phyloP scores from a whole-genome alignment of 345 rosid genomes.

The Citropsis articulata region DNA sequence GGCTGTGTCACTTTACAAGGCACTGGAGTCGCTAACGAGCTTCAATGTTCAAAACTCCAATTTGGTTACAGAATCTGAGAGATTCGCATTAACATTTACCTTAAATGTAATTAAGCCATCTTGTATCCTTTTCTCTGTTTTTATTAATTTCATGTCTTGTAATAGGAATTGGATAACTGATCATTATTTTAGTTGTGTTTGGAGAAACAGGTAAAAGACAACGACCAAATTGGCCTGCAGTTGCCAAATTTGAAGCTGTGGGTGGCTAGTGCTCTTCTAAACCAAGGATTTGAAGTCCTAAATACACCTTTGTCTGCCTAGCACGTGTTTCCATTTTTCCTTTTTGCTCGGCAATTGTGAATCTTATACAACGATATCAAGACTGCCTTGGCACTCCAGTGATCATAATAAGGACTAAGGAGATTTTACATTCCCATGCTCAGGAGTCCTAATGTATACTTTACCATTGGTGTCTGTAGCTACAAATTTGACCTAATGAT shows the following conservation, averaged over 20 bases:
- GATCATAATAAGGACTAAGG: too few species aligned
- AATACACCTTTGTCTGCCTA: background rate
- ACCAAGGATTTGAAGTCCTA: constrained; percentile 66
- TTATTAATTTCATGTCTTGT: background rate
- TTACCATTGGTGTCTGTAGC: too few species aligned
- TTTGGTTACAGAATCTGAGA: constrained; percentile 47
- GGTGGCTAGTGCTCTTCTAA: constrained; percentile 68
- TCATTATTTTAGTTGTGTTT: background rate
- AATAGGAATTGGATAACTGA: background rate
- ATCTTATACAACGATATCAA: too few species aligned
- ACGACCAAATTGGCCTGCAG: constrained; percentile 39
- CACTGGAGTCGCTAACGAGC: constrained; percentile 66
- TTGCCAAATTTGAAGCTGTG: constrained; percentile 67
- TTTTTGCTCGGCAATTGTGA: too few species aligned
- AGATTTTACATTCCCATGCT: too few species aligned
- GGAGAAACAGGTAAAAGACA: constrained; percentile 42
- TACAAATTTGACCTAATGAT: too few species aligned
- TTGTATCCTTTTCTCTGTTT: background rate
- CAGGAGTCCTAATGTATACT: too few species aligned
- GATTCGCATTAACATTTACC: constrained; percentile 55
- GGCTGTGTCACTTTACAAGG: constrained; percentile 61
- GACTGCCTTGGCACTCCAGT: too few species aligned
- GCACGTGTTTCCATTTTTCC: accelerated
- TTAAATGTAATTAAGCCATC: constrained; percentile 40
- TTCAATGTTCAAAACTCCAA: constrained; percentile 71